Evolutionary conservation across 2,329 filamentous ascomycete species (phyloP).

Genomic region (Clarireedia sp.): DNA sequence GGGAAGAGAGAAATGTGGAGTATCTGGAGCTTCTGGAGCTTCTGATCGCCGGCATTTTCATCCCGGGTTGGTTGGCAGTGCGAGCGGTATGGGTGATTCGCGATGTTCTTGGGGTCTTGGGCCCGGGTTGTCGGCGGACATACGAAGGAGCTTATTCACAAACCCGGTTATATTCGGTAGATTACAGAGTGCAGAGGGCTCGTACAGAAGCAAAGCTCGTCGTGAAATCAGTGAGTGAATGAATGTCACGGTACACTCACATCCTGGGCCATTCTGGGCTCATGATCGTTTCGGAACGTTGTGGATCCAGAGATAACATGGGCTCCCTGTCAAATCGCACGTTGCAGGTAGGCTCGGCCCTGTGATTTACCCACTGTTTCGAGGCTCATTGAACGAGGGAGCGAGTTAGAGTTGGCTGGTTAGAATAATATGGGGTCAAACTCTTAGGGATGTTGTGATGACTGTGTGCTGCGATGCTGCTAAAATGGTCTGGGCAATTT

Average conservation of each 20-base stretch:
- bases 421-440: neutral
- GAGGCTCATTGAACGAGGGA: neutral
- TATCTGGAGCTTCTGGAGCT: too few relatives aligned
- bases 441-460: neutral
- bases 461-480: neutral
- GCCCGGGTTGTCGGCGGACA: too few relatives aligned
- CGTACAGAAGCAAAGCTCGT: neutral
- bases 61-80: too few relatives aligned
- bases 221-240: neutral
- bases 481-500: neutral
- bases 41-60: too few relatives aligned
- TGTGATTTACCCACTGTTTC: neutral
- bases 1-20: too few relatives aligned
- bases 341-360: neutral
- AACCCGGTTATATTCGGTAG: too few relatives aligned
- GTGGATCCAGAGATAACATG: constrained; percentile 3
- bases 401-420: neutral
- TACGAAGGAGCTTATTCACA: too few relatives aligned
- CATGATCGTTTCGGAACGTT: constrained; percentile 1
- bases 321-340: neutral
- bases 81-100: too few relatives aligned
- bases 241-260: neutral
- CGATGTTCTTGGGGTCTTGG: too few relatives aligned
- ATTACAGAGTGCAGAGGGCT: too few relatives aligned
- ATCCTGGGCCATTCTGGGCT: neutral